phyloP scores from a whole-genome alignment of 1,284 basidiomycete species.

The Somion occarium region DNA sequence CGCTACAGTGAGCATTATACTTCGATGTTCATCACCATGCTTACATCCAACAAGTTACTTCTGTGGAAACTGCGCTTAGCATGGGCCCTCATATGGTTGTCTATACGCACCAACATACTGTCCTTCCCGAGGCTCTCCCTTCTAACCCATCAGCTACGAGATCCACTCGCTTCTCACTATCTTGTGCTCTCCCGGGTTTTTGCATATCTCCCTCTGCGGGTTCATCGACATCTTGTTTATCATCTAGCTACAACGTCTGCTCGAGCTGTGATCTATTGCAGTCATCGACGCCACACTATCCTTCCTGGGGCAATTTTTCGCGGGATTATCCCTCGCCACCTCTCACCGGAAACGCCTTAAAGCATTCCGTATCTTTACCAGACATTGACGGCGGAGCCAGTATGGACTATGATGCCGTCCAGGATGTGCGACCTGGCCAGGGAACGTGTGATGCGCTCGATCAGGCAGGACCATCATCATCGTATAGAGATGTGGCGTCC shows the following conservation, averaged over 20 bases:
- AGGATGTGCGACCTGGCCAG: not conserved
- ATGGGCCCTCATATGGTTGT: not conserved
- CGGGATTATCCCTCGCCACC: conserved; percentile 8
- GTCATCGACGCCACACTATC: not conserved
- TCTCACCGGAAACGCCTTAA: conserved; percentile 3
- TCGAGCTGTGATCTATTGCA: not conserved
- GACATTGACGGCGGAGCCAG: conserved; percentile 2
- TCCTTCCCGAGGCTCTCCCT: not conserved
- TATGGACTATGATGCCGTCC: conserved; percentile 4
- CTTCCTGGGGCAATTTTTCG: not conserved
- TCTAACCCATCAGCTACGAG: not conserved
- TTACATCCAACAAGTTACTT: not conserved
- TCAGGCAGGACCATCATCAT: not conserved
- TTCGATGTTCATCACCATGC: not conserved
- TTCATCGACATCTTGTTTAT: not conserved
- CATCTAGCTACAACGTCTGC: not conserved
- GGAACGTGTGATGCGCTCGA: not conserved
- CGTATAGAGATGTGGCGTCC: not conserved
- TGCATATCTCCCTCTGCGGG: not conserved
- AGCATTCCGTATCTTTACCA: conserved; percentile 6
- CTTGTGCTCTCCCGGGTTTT: not conserved
- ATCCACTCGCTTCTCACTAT: not conserved
- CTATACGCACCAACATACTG: not conserved
- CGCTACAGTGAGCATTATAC: not conserved
- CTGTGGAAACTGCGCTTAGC: not conserved